phyloP scores from a whole-genome alignment of 2,329 filamentous ascomycete genomes.

The Botryotinia narcissicola region DNA sequence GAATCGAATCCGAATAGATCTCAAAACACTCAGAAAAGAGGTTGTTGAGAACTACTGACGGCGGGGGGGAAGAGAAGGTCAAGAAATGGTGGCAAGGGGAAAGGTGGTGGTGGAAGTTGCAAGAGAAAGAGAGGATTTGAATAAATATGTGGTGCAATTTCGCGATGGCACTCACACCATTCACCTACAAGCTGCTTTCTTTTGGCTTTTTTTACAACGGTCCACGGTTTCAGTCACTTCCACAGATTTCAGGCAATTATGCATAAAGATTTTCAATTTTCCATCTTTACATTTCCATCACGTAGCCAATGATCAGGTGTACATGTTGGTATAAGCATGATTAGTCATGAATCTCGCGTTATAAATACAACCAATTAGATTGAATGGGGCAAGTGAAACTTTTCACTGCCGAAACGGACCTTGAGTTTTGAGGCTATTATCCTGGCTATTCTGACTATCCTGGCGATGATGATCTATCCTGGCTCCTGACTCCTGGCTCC shows the following conservation, averaged over 20 bases:
- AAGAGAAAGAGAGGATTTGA: background rate
- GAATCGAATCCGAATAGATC: slow-evolving; percentile 21
- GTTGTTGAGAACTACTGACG: slow-evolving; percentile 14
- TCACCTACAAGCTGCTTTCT: background rate
- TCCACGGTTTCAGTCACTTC: background rate
- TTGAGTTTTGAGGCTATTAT: background rate
- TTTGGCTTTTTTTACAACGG: slow-evolving; percentile 12
- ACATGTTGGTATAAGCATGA: background rate
- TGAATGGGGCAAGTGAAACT: background rate
- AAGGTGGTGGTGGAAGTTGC: background rate
- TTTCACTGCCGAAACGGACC: slow-evolving; percentile 4
- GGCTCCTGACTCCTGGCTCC: too few species aligned
- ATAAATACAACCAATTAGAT: background rate
- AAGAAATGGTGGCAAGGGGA: background rate
- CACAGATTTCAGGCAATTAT: slow-evolving; percentile 6
- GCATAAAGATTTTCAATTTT: background rate
- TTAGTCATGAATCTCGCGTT: background rate
- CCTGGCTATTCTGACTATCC: too few species aligned
- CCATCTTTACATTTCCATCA: background rate
- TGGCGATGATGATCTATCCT: too few species aligned
- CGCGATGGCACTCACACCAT: background rate
- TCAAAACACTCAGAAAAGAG: slow-evolving; percentile 21
- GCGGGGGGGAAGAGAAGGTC: background rate
- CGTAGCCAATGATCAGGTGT: background rate
- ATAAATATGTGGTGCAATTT: slow-evolving; percentile 1